Evolutionary conservation across 2,329 filamentous ascomycete species (phyloP).

Genomic region (Aureobasidium sp.): DNA sequence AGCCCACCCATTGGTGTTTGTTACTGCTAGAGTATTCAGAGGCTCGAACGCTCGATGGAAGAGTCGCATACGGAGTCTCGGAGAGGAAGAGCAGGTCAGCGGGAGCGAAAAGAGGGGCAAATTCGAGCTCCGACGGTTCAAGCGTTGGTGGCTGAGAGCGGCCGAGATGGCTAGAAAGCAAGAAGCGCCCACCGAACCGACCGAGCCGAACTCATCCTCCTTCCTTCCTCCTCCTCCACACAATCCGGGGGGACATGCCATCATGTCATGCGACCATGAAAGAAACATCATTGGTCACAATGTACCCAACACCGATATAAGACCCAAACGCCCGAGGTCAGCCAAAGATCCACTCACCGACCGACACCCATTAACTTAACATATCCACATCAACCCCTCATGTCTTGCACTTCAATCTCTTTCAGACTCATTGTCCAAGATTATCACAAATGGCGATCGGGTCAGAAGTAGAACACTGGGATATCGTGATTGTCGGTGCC

Average conservation of each 20-base stretch:
- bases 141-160: conserved; percentile 5
- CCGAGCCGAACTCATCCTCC: conserved; percentile 4
- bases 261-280: conserved; percentile 10
- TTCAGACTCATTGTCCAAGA: conserved; percentile 20
- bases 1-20: too few species aligned
- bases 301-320: conserved; percentile 11
- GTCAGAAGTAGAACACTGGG: conserved; percentile 22
- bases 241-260: too few species aligned
- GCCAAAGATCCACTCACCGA: neutral
- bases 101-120: neutral
- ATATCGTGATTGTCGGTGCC: conserved; percentile 27
- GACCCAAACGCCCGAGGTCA: neutral
- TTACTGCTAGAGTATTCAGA: neutral
- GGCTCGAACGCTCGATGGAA: neutral
- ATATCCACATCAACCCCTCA: too few species aligned
- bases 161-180: neutral
- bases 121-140: neutral
- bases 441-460: conserved; percentile 19
- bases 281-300: neutral
- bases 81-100: too few species aligned
- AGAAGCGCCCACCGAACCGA: conserved; percentile 4
- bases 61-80: too few species aligned
- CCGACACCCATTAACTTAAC: too few species aligned
- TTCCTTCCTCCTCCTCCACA: conserved; percentile 1
- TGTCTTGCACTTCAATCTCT: conserved; percentile 19